Percentiles rank a stretch among this genome's conserved stretches.
Conservation (phyloP, 2,329 filamentous ascomycete genomes). For the Orbilia quercus region DNA sequence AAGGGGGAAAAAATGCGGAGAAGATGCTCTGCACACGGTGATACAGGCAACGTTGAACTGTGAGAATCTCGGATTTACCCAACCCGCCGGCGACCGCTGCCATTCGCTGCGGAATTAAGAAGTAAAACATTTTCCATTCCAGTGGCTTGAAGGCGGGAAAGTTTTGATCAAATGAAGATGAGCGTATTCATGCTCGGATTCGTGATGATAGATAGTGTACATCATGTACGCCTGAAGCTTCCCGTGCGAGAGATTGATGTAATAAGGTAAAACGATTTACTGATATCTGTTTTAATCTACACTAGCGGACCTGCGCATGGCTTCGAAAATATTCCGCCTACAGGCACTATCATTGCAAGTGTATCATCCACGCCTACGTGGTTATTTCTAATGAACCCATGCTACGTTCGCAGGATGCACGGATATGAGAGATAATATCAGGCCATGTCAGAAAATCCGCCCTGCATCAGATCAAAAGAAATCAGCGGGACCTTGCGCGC, state of each 20-base stretch:
- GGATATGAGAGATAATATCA: slow-evolving; percentile 12
- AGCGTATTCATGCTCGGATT: slow-evolving; percentile 16
- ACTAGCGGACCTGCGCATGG: too few relatives aligned
- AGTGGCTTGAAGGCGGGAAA: slow-evolving; percentile 50
- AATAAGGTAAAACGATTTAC: too few relatives aligned
- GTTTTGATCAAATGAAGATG: slow-evolving; percentile 21
- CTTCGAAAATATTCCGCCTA: too few relatives aligned
- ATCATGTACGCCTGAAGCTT: too few relatives aligned
- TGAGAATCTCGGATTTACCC: too few relatives aligned
- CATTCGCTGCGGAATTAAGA: slow-evolving; percentile 52
- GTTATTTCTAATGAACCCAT: background rate
- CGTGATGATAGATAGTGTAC: too few relatives aligned
- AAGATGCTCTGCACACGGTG: slow-evolving; percentile 24
- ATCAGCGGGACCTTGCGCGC: slow-evolving; percentile 34
- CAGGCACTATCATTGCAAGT: too few relatives aligned
- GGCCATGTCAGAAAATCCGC: slow-evolving; percentile 19
- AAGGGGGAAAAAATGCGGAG: slow-evolving; percentile 31
- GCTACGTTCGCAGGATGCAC: background rate
- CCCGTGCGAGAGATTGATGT: too few relatives aligned
- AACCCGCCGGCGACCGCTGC: slow-evolving; percentile 16
- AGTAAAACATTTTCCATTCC: slow-evolving; percentile 55
- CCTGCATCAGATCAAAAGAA: slow-evolving; percentile 13
- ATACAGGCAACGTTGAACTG: slow-evolving; percentile 7
- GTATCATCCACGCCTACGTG: too few relatives aligned
- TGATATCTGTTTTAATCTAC: too few relatives aligned